Base-by-base conservation (phyloP, 176 grass and related monocot genomes). In the Aegilops speltoides region DNA sequence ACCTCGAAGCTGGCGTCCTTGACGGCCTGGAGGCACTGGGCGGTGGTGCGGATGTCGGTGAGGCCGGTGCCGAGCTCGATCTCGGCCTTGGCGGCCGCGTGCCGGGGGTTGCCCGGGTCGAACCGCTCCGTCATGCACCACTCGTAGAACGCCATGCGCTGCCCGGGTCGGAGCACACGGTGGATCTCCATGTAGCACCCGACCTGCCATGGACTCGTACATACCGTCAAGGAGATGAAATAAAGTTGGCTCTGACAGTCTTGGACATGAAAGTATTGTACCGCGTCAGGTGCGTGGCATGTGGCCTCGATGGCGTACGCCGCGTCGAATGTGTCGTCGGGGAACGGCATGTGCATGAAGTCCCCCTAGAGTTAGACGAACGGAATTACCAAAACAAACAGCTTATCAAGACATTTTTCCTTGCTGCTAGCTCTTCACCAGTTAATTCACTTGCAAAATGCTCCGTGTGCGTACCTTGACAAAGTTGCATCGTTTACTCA, bases 281-380 rank as follows among this genome's bases (percentile, higher is more conserved):
- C 91, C 40, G 59, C 89, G 71, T 94, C 87, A 10, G 92, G 86
- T 7, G 92, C 92, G 72, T 94, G 89, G 76, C 92, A 94, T 46
- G 92, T 94, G 33, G 92, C 92, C 41, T 91, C 89, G 71, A 91
- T 87, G 19, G 92, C 87, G 72, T 94, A 94, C 25, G 81, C 46
- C 19, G 84, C 87, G 66, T 91, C 87, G 84, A 82, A 91, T 34
- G 65, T 85, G 63, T 82, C 54, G 20, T 91, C 89, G 76, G 81
- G 34, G 64, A 94, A 89, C 34, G 92, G 87, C 81, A 91, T 94
- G 34, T 85, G 62, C 92, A 94, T 97, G 90, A 94, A 97, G 79
- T 94, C 94, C 10, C 72, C 92, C 94, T 97, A 79, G 41, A 45
- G 9, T 10, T 11, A 11, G 40, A 41, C 74, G 32, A 33, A 33